phyloP scores from a whole-genome alignment of 768 basidiomycete species.

The Coprinopsis cinerea region DNA sequence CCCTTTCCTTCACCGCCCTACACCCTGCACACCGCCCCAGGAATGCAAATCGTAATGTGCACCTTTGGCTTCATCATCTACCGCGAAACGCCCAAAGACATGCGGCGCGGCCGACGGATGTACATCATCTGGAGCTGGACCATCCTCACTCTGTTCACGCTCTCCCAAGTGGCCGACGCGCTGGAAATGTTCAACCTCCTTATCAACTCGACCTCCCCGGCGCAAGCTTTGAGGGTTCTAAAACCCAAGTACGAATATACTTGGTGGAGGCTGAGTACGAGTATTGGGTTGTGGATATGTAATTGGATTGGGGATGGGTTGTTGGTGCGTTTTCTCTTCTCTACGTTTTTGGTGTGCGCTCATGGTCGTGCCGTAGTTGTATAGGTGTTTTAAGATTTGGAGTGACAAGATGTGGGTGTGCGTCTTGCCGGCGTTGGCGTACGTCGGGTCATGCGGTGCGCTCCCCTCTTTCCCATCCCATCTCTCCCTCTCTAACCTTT shows the following conservation, averaged over 20 bases:
- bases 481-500: neutral
- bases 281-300: neutral
- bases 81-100: neutral
- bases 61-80: neutral
- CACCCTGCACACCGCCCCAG: neutral
- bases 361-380: neutral
- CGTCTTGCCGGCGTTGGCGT: neutral
- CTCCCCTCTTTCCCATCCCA: neutral
- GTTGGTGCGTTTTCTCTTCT: neutral
- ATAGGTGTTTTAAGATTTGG: neutral
- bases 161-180: neutral
- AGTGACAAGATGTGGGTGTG: neutral
- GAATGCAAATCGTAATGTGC: constrained; percentile 2
- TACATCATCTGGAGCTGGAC: neutral
- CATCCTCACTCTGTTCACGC: neutral
- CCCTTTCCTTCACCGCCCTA: neutral
- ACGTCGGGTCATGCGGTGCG: neutral
- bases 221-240: neutral
- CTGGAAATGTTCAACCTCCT: neutral
- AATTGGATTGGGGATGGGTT: constrained; percentile 2
- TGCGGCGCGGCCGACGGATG: neutral
- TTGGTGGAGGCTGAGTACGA: constrained; percentile 3
- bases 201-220: neutral
- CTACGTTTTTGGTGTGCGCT: neutral
- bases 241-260: neutral